Conservation (phyloP, 2,329 filamentous ascomycete genomes). For the Beauveria bassiana region DNA sequence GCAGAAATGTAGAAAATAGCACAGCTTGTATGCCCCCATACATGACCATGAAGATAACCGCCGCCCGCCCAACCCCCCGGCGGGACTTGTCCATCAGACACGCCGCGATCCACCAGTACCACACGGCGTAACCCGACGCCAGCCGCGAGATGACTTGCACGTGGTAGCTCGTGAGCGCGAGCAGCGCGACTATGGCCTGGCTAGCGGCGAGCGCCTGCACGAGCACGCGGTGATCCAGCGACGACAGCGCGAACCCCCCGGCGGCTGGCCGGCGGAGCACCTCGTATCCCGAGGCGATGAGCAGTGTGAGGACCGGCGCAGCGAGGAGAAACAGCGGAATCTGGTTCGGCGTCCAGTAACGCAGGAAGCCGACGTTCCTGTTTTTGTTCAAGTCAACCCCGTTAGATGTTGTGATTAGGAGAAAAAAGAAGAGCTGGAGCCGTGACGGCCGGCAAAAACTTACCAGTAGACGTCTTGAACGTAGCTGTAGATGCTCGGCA, state of each 20-base stretch:
- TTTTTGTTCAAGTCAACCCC: background rate
- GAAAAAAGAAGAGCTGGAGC: too few relatives aligned
- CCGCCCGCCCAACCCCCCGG: constrained; percentile 24
- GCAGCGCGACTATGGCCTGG: constrained; percentile 62
- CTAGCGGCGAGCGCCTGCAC: constrained; percentile 56
- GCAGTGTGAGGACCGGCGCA: constrained; percentile 62
- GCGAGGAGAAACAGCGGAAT: constrained; percentile 82
- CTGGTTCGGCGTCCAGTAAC: constrained; percentile 85
- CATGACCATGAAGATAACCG: constrained; percentile 64
- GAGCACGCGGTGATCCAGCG: constrained; percentile 22
- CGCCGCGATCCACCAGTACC: constrained; percentile 74
- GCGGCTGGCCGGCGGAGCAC: constrained; percentile 21
- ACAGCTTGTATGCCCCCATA: constrained; percentile 79
- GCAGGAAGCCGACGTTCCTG: constrained; percentile 81
- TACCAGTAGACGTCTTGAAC: constrained; percentile 90
- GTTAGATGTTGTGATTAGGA: too few relatives aligned
- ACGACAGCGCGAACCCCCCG: background rate
- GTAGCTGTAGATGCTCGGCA: constrained; percentile 86
- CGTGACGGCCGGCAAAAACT: constrained; percentile 21
- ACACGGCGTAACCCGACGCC: constrained; percentile 79
- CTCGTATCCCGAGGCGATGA: constrained; percentile 48
- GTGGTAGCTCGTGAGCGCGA: constrained; percentile 77
- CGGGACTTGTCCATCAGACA: constrained; percentile 29
- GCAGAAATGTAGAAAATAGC: constrained; percentile 83
- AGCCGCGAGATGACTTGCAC: constrained; percentile 90